These are phyloP conservation scores for Sporothrix globosa DNA, from an alignment of 2,329 filamentous ascomycete species.

Conservation along the genomic window DNA sequence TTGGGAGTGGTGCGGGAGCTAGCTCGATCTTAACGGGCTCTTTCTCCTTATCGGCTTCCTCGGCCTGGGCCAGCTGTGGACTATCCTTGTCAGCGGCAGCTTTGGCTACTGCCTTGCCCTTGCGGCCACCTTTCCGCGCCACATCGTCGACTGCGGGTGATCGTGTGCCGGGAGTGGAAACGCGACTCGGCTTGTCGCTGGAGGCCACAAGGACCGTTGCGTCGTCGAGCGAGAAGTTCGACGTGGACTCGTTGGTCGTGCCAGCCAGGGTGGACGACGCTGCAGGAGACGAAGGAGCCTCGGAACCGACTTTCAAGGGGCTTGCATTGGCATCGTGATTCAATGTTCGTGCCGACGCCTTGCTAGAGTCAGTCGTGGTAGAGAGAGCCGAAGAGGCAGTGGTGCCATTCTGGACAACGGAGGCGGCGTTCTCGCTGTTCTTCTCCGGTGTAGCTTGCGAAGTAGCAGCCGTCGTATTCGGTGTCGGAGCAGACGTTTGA, in stretches of 20 bases:
- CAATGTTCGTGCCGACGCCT: neutral
- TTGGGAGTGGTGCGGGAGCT: slow-evolving; percentile 78
- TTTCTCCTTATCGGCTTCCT: slow-evolving; percentile 62
- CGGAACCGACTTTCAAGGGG: slow-evolving; percentile 37
- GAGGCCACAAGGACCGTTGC: slow-evolving; percentile 60
- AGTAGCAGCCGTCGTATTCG: slow-evolving; percentile 40
- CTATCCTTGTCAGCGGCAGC: slow-evolving; percentile 54
- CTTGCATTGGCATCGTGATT: slow-evolving; percentile 19
- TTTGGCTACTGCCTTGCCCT: slow-evolving; percentile 63
- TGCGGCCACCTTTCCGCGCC: slow-evolving; percentile 63
- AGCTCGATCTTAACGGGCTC: slow-evolving; percentile 65
- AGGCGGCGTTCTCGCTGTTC: slow-evolving; percentile 43
- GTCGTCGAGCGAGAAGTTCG: slow-evolving; percentile 34
- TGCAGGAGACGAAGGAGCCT: slow-evolving; percentile 40
- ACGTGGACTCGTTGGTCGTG: slow-evolving; percentile 41
- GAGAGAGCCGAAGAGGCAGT: neutral
- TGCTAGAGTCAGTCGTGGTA: slow-evolving; percentile 25
- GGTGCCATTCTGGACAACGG: neutral
- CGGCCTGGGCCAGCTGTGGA: slow-evolving; percentile 53
- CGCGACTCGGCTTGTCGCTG: slow-evolving; percentile 41
- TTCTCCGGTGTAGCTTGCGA: slow-evolving; percentile 43
- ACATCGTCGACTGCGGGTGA: slow-evolving; percentile 55
- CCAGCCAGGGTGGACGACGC: slow-evolving; percentile 42
- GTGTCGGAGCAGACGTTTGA: slow-evolving; percentile 45
- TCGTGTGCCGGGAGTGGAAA: neutral